These are phyloP conservation scores for Trametes punicea DNA, from an alignment of 768 basidiomycete genomes.

Conservation along the genomic window DNA sequence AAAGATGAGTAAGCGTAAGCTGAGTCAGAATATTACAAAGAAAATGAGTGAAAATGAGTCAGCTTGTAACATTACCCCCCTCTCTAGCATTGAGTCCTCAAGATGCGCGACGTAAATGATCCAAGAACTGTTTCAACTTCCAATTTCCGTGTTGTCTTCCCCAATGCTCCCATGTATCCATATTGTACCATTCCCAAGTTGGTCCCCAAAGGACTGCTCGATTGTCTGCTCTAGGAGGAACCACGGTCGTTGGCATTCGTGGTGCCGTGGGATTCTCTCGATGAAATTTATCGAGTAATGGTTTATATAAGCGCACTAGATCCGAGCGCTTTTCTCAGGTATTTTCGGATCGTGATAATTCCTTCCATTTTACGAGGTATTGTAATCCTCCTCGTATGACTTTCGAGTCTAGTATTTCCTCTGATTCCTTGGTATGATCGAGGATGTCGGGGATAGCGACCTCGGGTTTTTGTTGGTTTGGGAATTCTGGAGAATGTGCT, in stretches of 20 bases:
- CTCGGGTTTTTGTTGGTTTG: constrained; percentile 11
- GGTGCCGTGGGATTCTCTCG: constrained; percentile 9
- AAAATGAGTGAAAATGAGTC: background rate
- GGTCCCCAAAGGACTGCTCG: background rate
- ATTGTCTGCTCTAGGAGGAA: background rate
- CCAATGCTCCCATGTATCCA: background rate
- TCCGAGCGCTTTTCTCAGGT: constrained; percentile 18
- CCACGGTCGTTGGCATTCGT: background rate
- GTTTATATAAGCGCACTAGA: background rate
- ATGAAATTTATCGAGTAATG: constrained; percentile 10
- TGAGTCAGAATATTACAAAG: too few relatives aligned
- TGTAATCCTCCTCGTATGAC: constrained; percentile 6
- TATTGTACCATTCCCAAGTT: background rate
- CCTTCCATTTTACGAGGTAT: constrained; percentile 32
- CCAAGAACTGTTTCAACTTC: background rate
- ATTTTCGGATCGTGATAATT: constrained; percentile 15
- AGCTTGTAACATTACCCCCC: constrained; percentile 4
- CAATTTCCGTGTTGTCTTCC: background rate
- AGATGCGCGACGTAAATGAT: background rate
- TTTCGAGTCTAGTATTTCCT: constrained; percentile 24
- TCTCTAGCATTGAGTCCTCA: constrained; percentile 4
- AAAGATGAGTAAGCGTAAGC: too few relatives aligned
- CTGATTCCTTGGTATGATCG: constrained; percentile 14
- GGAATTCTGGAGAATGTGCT: constrained; percentile 12
- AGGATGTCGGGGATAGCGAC: constrained; percentile 14